Base-by-base conservation (phyloP, 176 grass and related monocot species). In the Eleusine coracana region DNA sequence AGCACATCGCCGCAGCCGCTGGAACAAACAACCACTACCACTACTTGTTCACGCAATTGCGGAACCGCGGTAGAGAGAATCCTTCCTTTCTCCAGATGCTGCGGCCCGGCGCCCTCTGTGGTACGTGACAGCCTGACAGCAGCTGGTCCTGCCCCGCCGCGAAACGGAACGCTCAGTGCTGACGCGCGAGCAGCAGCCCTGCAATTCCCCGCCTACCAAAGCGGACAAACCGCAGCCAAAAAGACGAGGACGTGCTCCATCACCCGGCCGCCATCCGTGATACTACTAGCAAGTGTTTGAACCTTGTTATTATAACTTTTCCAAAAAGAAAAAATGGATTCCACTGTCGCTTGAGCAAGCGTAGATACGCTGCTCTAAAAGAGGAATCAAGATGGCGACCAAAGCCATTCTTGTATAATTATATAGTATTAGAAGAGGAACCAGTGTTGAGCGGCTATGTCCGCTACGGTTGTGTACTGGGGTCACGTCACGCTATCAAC, bases 101-200 rank as follows among this genome's bases (percentile, higher is more conserved):
- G 46, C 46, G 15, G 29, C 29, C 31, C 3, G 3, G 46, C 48
- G 15, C 1, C 48, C 7, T 36, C 36, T 54, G 48, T 15, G 45
- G 28, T 36, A 74, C 48, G 27, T 54, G 71, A 54, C 28, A 16
- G 29, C 0, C 15, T 54, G 48, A 50, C 31, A 50, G 28, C 48
- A 9, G 31, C 46, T 20, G 15, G 10, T 51, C 14, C 2, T 20
- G 34, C 66, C 38, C 36, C 18, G 66, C 66, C 66, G 3, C 12
- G 21, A 29, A 12, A 65, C 75, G 56, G 75, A 78, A 46, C 14
- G 58, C 40, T 21, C 41, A 40, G 75, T 25, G 56, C 75, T 49
- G 41, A 78, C n/a, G 7, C 7, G 41, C 9, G 38, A 28, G 12
- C 74, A 46, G 44, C 31, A 12, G 31, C 56, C 28, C 8, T 61